phyloP scores from a whole-genome alignment of 306 rosid genomes.

The Benincasa hispida region DNA sequence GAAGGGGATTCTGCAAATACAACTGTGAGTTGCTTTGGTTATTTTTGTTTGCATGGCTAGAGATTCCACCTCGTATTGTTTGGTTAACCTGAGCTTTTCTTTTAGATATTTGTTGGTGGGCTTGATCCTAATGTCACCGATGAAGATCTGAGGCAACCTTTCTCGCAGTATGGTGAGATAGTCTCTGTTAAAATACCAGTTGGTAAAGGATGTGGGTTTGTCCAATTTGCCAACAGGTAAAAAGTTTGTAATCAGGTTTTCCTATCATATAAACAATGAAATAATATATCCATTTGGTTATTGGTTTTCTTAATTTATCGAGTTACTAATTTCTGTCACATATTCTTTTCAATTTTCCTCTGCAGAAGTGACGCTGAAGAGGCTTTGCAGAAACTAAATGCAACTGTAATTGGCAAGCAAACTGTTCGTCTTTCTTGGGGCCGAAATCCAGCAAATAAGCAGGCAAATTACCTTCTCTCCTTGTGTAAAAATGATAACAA shows the following conservation, averaged over 20 bases:
- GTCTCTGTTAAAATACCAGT: constrained; percentile 92
- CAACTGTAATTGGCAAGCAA: constrained; percentile 74
- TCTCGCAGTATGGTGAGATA: constrained; percentile 79
- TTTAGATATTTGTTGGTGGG: constrained; percentile 96
- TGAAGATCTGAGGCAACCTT: constrained; percentile 91
- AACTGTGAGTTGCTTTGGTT: constrained; percentile 42
- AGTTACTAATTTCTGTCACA: neutral
- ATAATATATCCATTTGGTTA: neutral
- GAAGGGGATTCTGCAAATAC: constrained; percentile 86
- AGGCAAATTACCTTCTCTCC: constrained; percentile 30
- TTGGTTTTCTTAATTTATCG: neutral
- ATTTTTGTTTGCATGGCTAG: constrained; percentile 1
- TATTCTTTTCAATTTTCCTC: constrained; percentile 16
- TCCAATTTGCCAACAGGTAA: constrained; percentile 85
- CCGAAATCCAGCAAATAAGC: constrained; percentile 98
- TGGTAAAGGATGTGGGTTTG: constrained; percentile 98
- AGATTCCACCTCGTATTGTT: neutral
- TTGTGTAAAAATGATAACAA: neutral
- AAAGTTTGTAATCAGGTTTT: neutral
- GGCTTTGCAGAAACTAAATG: constrained; percentile 82
- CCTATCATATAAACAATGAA: neutral
- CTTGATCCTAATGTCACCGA: constrained; percentile 84
- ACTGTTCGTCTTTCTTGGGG: constrained; percentile 99
- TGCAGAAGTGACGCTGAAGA: constrained; percentile 89
- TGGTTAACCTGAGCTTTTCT: constrained; percentile 18